These are phyloP conservation scores for Arthrobotrys sphaeroides DNA, from an alignment of 2,329 filamentous ascomycete species.

Conservation along the genomic window DNA sequence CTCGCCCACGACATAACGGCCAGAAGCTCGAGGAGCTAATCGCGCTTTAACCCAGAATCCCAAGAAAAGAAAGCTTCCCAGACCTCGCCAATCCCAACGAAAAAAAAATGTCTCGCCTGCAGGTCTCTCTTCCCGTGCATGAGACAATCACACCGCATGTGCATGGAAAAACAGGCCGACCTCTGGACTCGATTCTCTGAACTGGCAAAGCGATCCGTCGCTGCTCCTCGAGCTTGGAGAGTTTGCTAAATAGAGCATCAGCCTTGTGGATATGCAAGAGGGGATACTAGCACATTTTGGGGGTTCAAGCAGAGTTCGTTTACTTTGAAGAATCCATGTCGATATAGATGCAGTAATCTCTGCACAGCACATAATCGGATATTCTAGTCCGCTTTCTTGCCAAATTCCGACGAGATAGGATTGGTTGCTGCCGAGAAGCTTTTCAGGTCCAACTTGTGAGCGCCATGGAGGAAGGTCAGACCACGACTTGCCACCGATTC, in stretches of 20 bases:
- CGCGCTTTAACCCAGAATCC: slow-evolving; percentile 5
- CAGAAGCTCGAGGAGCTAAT: slow-evolving; percentile 14
- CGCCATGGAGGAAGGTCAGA: neutral
- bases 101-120: slow-evolving; percentile 40
- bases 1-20: slow-evolving; percentile 19
- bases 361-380: slow-evolving; percentile 4
- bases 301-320: neutral
- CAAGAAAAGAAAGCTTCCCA: neutral
- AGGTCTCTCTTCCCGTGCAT: slow-evolving; percentile 25
- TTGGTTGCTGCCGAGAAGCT: slow-evolving; percentile 8
- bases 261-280: slow-evolving; percentile 53
- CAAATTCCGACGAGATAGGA: slow-evolving; percentile 41
- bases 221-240: neutral
- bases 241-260: slow-evolving; percentile 35
- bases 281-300: slow-evolving; percentile 9
- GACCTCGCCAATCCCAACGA: slow-evolving; percentile 18
- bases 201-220: slow-evolving; percentile 32
- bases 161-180: slow-evolving; percentile 19
- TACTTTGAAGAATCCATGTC: slow-evolving; percentile 23
- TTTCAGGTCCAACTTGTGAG: neutral
- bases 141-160: slow-evolving; percentile 52
- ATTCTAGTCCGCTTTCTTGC: slow-evolving; percentile 9
- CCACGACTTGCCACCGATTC: slow-evolving; percentile 27
- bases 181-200: slow-evolving; percentile 22
- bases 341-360: slow-evolving; percentile 37